Evolutionary conservation across 1,284 basidiomycete species (phyloP), one percentile per base, ranked within the genome.

Genomic region (Cronartium ribicola): DNA sequence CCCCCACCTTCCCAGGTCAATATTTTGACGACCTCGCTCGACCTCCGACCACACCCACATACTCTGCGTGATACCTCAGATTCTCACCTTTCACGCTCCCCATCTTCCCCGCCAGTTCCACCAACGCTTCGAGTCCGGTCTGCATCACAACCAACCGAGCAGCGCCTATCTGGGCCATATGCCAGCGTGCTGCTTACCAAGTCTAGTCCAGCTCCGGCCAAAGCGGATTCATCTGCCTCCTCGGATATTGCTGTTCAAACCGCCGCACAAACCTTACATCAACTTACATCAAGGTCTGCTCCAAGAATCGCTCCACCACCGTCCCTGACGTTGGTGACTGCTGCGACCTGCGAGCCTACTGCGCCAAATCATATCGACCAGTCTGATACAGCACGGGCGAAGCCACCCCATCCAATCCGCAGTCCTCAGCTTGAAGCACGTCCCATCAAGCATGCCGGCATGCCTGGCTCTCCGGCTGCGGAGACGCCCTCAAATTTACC

Each of bases 1-100:
- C 60, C 43, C 67, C 51, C 44, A 69, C 62, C 44, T 46, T 60
- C 59, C 37, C 61, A 13, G 20, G 62, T 22, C 44, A 69, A 59
- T 14, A 20, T 13, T 51, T 10, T 51, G 41, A 6, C 48, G 29
- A 6, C 20, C 17, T 14, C 55, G 41, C 44, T 22, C 29, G 37
- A n/a, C 39, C 39, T 40, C n/a, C 22, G 39, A 46, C 39, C 60
- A 5, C 48, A 51, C 14, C 5, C 59, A 8, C 43, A 41, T n/a
- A 13, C 43, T 10, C 22, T 13, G 17, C 22, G 20, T 22, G 60
- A 46, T 29, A 61, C 44, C 5, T 36, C 22, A 20, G 61, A 37
- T 39, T 37, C 22, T 39, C 20, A 44, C 44, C 57, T 48, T 20
- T 67, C 55, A 10, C 51, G 39, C 55, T 40, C 66, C 14, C 55